Base-by-base conservation (phyloP, 805 yeast genomes). In the Kuraishia capsulata region DNA sequence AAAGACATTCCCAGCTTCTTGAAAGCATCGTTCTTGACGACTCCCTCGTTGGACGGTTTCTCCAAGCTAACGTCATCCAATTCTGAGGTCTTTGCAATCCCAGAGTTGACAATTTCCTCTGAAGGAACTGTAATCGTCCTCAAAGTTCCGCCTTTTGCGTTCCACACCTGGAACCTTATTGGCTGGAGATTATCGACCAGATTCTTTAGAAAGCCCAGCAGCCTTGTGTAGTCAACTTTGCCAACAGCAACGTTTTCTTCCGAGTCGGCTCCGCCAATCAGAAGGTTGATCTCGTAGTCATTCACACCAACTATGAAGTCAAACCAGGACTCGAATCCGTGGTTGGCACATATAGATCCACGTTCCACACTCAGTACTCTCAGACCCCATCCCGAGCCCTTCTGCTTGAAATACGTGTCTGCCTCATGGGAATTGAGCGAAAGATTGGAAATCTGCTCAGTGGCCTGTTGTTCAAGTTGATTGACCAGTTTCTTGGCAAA, bases 221-320 rank as follows among this genome's bases (percentile, higher is more conserved):
- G 41, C 11, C 45, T 30, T 1, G 39, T 16, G 26, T 39, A 42
- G 29, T 44, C 48, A 14, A 44, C 34, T 17, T 10, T 20, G 5
- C 31, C 35, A 3, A 30, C 32, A 14, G 21, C 30, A 16, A 19
- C 33, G 5, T 28, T 17, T 54, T 62, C 21, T 42, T 50, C 6
- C 61, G 57, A 20, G 4, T 37, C n/a, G 53, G 52, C 26, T 44
- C 18, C 32, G 9, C 28, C 33, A 19, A 33, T n/a, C 14, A 38
- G 34, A 25, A 33, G 28, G 17, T 67, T 64, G 18, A 78, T 50
- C 16, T 81, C 83, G 45, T 73, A 80, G 33, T 84, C 86, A 48
- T 90, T 85, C 40, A 88, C 64, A 1, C 83, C 81, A n/a, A 87
- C 69, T 26, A 90, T 76, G 54, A 71, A 90, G 55, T 90, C 98